Evolutionary conservation across 2,329 filamentous ascomycete species (phyloP).

Genomic region (Fonsecaea nubica): DNA sequence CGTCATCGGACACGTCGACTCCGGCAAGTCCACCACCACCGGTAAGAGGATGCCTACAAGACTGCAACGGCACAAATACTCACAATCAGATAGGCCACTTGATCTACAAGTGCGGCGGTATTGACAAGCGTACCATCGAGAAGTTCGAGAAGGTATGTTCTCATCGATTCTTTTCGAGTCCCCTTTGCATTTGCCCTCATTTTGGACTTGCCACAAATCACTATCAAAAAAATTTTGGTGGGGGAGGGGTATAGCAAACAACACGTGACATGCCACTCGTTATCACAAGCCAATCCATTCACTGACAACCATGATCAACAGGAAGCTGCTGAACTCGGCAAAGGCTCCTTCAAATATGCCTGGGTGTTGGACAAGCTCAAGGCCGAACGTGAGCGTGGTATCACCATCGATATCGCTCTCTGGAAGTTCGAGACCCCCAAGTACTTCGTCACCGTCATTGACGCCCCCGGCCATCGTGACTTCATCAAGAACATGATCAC

Average conservation of each 20-base stretch:
- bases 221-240: slow-evolving; percentile 42
- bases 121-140: slow-evolving; percentile 99
- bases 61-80: slow-evolving; percentile 39
- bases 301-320: slow-evolving; percentile 49
- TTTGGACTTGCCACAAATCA: slow-evolving; percentile 37
- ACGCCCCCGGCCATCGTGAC: slow-evolving; percentile 99
- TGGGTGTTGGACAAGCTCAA: slow-evolving; percentile 99
- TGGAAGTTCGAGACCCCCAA: slow-evolving; percentile 99
- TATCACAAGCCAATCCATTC: slow-evolving; percentile 1
- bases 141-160: slow-evolving; percentile 99
- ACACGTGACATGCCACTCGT: slow-evolving; percentile 33
- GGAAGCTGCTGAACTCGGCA: slow-evolving; percentile 99
- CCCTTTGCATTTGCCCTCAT: slow-evolving; percentile 17
- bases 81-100: slow-evolving; percentile 71
- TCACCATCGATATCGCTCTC: slow-evolving; percentile 99
- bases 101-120: slow-evolving; percentile 99
- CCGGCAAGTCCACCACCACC: slow-evolving; percentile 97
- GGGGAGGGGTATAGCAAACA: slow-evolving; percentile 46
- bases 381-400: slow-evolving; percentile 99
- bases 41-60: slow-evolving; percentile 64
- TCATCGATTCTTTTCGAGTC: slow-evolving; percentile 10
- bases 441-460: slow-evolving; percentile 98
- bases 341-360: slow-evolving; percentile 99
- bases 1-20: slow-evolving; percentile 99
- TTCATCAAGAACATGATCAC: slow-evolving; percentile 99